A percentile compares a stretch with the other conserved stretches of the same genome.
phyloP scores from a whole-genome alignment of 768 basidiomycete species.

The Hortiboletus campestris region DNA sequence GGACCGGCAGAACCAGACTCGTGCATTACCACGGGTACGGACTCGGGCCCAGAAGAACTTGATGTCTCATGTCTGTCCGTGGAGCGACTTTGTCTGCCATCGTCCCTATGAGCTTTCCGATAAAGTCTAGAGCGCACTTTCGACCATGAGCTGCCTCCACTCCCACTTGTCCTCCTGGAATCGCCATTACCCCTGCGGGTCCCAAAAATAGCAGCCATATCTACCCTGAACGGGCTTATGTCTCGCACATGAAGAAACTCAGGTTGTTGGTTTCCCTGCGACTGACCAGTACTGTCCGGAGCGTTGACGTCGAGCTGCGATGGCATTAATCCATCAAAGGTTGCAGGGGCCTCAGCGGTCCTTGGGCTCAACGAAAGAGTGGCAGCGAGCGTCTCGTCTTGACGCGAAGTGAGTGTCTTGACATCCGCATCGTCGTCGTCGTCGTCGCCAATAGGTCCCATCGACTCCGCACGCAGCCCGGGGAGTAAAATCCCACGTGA shows the following conservation, averaged over 20 bases:
- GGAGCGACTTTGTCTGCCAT: conserved; percentile 22
- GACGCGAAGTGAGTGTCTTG: conserved; percentile 31
- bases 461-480: conserved; percentile 12
- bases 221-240: conserved; percentile 48
- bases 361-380: conserved; percentile 47
- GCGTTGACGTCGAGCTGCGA: conserved; percentile 5
- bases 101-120: conserved; percentile 30
- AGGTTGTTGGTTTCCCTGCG: conserved; percentile 5
- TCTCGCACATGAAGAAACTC: conserved; percentile 37
- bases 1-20: conserved; percentile 14
- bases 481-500: conserved; percentile 21
- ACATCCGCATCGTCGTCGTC: conserved; percentile 29
- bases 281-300: conserved; percentile 4
- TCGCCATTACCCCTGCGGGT: conserved; percentile 15
- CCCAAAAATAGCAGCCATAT: conserved; percentile 35
- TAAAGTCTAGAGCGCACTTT: conserved; percentile 31
- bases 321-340: background rate
- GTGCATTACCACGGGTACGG: conserved; percentile 33
- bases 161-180: conserved; percentile 23
- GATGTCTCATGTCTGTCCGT: conserved; percentile 21
- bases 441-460: conserved; percentile 16
- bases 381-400: conserved; percentile 38
- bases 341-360: conserved; percentile 32
- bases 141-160: conserved; percentile 30
- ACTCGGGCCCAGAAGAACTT: conserved; percentile 27